Evolutionary conservation across 495 filamentous ascomycete species (phyloP).

Genomic region (Penicillium dipodomyicola): DNA sequence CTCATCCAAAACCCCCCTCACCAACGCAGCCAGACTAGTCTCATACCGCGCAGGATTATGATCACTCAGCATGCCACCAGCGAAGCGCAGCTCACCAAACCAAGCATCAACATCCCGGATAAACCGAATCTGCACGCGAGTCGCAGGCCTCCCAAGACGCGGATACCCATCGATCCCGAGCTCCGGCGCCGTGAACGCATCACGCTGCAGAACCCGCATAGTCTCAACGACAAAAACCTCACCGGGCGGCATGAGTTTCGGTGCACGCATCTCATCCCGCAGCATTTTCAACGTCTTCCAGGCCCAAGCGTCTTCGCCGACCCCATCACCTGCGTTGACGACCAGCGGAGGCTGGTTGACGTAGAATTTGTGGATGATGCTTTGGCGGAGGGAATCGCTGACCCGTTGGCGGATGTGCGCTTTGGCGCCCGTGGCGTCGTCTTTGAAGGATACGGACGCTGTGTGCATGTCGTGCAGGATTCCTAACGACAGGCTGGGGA

Average conservation of each 20-base stretch:
- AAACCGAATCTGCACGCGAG: slow-evolving; percentile 63
- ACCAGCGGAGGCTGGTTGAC: slow-evolving; percentile 45
- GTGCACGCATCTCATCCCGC: slow-evolving; percentile 63
- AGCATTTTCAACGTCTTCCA: slow-evolving; percentile 65
- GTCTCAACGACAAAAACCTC: slow-evolving; percentile 73
- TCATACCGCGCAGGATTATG: slow-evolving; percentile 78
- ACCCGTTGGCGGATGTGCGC: slow-evolving; percentile 64
- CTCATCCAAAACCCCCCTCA: slow-evolving; percentile 51
- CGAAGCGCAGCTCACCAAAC: slow-evolving; percentile 71
- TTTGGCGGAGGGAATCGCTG: slow-evolving; percentile 57
- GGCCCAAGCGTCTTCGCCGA: slow-evolving; percentile 68
- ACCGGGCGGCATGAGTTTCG: slow-evolving; percentile 72
- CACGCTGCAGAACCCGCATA: slow-evolving; percentile 55
- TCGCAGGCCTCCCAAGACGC: slow-evolving; percentile 58
- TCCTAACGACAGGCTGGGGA: slow-evolving; percentile 71
- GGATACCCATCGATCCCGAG: slow-evolving; percentile 34
- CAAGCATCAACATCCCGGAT: slow-evolving; percentile 62
- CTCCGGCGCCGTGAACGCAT: slow-evolving; percentile 50
- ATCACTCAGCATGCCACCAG: slow-evolving; percentile 69
- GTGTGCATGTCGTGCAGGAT: slow-evolving; percentile 74
- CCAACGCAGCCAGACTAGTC: slow-evolving; percentile 53
- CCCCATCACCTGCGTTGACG: slow-evolving; percentile 43
- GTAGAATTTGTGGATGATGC: slow-evolving; percentile 48
- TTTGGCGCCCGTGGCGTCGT: slow-evolving; percentile 62
- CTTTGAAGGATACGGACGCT: slow-evolving; percentile 68